Conservation (phyloP, 2,329 filamentous ascomycete genomes). For the Monilinia vaccinii-corymbosi region DNA sequence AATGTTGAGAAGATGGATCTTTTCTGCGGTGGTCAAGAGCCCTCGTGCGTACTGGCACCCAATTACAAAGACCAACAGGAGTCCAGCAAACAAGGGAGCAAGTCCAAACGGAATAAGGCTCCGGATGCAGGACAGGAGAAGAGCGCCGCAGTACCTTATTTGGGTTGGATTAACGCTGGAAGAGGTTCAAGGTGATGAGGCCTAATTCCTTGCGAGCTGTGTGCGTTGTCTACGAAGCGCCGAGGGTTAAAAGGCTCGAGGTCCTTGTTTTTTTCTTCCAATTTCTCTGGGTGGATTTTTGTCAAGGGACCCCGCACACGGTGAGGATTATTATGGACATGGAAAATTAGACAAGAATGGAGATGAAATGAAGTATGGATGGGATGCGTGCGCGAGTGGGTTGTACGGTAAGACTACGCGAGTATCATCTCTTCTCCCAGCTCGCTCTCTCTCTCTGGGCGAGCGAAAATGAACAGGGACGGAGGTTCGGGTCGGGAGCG, state of each 20-base stretch:
- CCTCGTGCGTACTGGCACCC: slow-evolving; percentile 8
- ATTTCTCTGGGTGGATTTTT: slow-evolving; percentile 5
- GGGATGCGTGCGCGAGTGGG: too few species aligned
- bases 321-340: slow-evolving; percentile 3
- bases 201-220: background rate
- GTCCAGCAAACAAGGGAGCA: background rate
- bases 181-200: background rate
- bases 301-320: slow-evolving; percentile 11
- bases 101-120: background rate
- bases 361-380: background rate
- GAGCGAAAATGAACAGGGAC: too few species aligned
- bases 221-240: slow-evolving; percentile 12
- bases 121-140: background rate
- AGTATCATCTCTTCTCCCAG: too few species aligned
- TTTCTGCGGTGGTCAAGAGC: slow-evolving; percentile 3
- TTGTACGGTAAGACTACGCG: background rate
- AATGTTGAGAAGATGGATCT: slow-evolving; percentile 4
- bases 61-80: background rate
- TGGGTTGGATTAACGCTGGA: background rate
- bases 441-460: too few species aligned
- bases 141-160: background rate
- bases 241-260: slow-evolving; percentile 8
- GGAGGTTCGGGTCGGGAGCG: too few species aligned
- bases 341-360: background rate
- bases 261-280: slow-evolving; percentile 1